phyloP scores from a whole-genome alignment of 208 protist genomes.

The Angomonas ambiguus region DNA sequence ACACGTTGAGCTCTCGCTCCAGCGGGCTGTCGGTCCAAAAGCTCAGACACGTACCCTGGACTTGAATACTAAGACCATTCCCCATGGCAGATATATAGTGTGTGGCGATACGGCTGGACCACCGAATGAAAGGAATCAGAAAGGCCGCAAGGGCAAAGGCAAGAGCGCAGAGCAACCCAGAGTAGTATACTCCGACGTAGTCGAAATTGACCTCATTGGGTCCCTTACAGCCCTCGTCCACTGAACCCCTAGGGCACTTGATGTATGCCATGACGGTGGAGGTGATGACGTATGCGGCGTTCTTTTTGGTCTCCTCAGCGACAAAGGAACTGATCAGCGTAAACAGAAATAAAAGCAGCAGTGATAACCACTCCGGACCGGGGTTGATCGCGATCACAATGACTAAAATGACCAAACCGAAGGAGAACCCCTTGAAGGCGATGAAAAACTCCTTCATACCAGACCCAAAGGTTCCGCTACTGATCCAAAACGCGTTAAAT shows the following conservation, averaged over 20 bases:
- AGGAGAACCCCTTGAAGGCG: slow-evolving; percentile 76
- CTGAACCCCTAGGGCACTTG: slow-evolving; percentile 31
- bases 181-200: slow-evolving; percentile 73
- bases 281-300: slow-evolving; percentile 75
- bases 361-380: slow-evolving; percentile 46
- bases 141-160: slow-evolving; percentile 75
- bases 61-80: slow-evolving; percentile 80
- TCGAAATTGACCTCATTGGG: slow-evolving; percentile 20
- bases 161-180: slow-evolving; percentile 66
- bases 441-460: slow-evolving; percentile 75
- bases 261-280: slow-evolving; percentile 82
- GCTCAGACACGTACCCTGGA: slow-evolving; percentile 79
- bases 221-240: slow-evolving; percentile 4
- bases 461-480: slow-evolving; percentile 81
- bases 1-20: slow-evolving; percentile 83
- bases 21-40: slow-evolving; percentile 75
- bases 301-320: slow-evolving; percentile 86
- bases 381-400: slow-evolving; percentile 63
- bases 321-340: slow-evolving; percentile 76
- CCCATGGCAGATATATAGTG: slow-evolving; percentile 74
- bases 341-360: slow-evolving; percentile 76
- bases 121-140: slow-evolving; percentile 82
- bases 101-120: slow-evolving; percentile 75
- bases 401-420: slow-evolving; percentile 59
- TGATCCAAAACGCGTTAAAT: slow-evolving; percentile 89